Evolutionary conservation across 2,329 filamentous ascomycete genomes (phyloP), one percentile per base, ranked within the genome.

Genomic region (Xylariaceae sp.): DNA sequence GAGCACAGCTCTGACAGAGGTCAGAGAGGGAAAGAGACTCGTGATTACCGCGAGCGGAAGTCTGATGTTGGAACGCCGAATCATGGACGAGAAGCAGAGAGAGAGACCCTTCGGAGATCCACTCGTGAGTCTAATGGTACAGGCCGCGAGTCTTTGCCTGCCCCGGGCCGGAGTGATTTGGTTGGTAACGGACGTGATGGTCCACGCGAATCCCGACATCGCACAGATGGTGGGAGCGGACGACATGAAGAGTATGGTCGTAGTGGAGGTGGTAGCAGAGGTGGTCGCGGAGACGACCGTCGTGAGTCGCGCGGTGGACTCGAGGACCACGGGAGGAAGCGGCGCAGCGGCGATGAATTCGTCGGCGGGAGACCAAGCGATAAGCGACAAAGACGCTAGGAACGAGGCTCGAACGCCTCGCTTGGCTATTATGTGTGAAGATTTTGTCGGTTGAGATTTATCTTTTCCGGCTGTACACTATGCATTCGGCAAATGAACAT

Each of bases 351-450:
- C 49, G 74, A 77, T 45, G 75, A 76, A 38, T 68, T 68, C 42
- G n/a, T n/a, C n/a, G 52, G 42, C 37, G 42, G 44, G 34, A 52
- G 54, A 34, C 52, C 57, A 28, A 45, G 39, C 43, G 75, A 79
- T 46, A 80, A 80, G 66, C 67, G 76, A 57, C 68, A 64, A 48
- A 69, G 76, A 59, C 76, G 67, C 57, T 60, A 61, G 51, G 11
- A 26, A 26, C 6, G 22, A 26, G 22, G 22, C 22, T 48, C 40
- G 18, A 17, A 39, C n/a, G 33, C 31, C 49, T 41, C 35, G 43
- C 9, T 33, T 51, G 44, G 39, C 43, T n/a, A 24, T 18, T 15
- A 11, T 19, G 28, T 42, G 46, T 45, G 43, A 48, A 15, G 19
- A 42, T 24, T 26, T 26, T 37, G 38, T 35, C 40, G 36, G 42